A percentile compares a stretch with the other conserved stretches of the same genome.
These are phyloP conservation scores for Skeletonema tropicum DNA, from an alignment of 108 stramenopile genomes.

Conservation along the genomic window DNA sequence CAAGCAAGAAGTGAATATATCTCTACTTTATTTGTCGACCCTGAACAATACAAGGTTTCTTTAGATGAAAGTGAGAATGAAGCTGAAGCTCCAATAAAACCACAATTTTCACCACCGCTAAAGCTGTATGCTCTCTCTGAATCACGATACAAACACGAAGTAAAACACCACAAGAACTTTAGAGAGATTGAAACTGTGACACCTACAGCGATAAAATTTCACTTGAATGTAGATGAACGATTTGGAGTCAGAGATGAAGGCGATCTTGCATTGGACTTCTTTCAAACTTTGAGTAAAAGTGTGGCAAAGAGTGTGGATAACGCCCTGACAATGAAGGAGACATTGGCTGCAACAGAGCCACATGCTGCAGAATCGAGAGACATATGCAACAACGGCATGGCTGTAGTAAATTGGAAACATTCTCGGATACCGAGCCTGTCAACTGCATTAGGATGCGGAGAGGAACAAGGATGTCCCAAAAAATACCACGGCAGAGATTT, in stretches of 20 bases:
- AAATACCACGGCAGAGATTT: conserved; percentile 44
- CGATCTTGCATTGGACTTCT: conserved; percentile 34
- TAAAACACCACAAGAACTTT: conserved; percentile 36
- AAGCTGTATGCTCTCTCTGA: conserved; percentile 40
- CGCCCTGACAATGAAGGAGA: not conserved
- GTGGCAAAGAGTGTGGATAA: conserved; percentile 23
- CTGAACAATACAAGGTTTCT: conserved; percentile 15
- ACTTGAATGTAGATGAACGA: conserved; percentile 33
- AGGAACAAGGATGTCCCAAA: conserved; percentile 33
- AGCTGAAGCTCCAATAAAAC: conserved; percentile 14
- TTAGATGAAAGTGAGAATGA: not conserved
- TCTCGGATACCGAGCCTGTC: conserved; percentile 31
- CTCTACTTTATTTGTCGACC: conserved; percentile 41
- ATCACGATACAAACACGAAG: conserved; percentile 15
- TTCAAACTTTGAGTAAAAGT: conserved; percentile 25
- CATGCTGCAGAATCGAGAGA: not conserved
- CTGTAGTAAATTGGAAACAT: conserved; percentile 55
- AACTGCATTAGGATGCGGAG: conserved; percentile 48
- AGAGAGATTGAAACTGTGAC: conserved; percentile 42
- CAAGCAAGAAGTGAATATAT: conserved; percentile 38
- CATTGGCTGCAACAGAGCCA: not conserved
- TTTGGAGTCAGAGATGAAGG: conserved; percentile 49
- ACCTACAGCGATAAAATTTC: conserved; percentile 38
- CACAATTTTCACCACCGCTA: conserved; percentile 34
- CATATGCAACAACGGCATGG: conserved; percentile 35